Base-by-base conservation (phyloP, 306 rosid genomes). In the Purshia tridentata region DNA sequence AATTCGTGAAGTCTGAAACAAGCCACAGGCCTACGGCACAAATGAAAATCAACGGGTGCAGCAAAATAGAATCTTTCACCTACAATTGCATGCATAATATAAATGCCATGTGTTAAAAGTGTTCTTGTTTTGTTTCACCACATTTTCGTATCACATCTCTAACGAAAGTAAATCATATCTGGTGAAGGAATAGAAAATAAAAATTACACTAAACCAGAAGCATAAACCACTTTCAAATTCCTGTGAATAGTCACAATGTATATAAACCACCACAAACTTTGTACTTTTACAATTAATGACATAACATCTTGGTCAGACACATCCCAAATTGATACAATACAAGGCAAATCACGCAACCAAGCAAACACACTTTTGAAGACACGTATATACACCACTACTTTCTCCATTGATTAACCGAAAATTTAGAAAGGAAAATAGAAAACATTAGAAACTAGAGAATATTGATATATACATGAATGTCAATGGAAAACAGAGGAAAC, bases 401-500 rank as follows among this genome's bases (percentile, higher is more conserved):
- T 29, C 65, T 71, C 75, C 29, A 42, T 8, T 19, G 11, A 16
- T 64, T n/a, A 61, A 42, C 9, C 3, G 2, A 46, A 48, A 5
- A 13, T 9, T 46, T 56, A 15, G 68, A 63, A 44, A 52, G 10
- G 14, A 52, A 19, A 65, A 67, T 65, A 71, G 13, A 15, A 57
- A 75, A 41, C 46, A 35, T 48, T 23, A 7, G 55, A 44, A 62
- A 63, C 49, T 15, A 67, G 48, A 52, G 54, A 16, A 52, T 47
- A 59, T 22, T 66, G 72, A 52, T 67, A 74, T 82, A 65, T 57
- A 81, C 82, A 72, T 65, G 69, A 64, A 81, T 75, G 61, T 76
- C 75, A 69, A 74, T 65, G 67, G 16, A 53, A 53, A 58, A 52
- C 62, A 49, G 76, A 76, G 42, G n/a, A 6, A 22, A 22, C 57